Evolutionary conservation across 2,329 filamentous ascomycete species (phyloP).

Genomic region (Esteya vermicola): DNA sequence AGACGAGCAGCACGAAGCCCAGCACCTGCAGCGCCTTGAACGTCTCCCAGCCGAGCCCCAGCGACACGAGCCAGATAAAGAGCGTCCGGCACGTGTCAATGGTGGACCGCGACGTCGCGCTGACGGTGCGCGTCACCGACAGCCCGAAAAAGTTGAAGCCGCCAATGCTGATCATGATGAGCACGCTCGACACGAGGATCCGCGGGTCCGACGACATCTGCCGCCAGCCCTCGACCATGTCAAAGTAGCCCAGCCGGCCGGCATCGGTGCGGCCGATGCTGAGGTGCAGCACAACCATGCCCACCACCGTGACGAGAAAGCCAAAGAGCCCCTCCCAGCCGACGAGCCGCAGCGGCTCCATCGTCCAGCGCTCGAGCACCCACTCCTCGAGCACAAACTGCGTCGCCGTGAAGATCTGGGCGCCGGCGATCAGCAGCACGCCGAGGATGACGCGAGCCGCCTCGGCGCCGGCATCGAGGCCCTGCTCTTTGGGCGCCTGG

Average conservation of each 20-base stretch:
- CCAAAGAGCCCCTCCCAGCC: conserved; percentile 96
- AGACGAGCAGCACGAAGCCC: conserved; percentile 81
- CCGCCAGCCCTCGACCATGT: conserved; percentile 71
- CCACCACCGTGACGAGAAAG: conserved; percentile 61
- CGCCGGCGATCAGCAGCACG: conserved; percentile 78
- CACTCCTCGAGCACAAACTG: conserved; percentile 95
- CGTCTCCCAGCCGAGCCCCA: conserved; percentile 87
- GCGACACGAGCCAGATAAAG: conserved; percentile 94
- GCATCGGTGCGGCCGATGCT: conserved; percentile 59
- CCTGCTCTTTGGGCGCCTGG: background rate
- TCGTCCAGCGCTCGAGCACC: conserved; percentile 53
- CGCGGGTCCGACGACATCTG: conserved; percentile 60
- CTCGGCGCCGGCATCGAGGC: conserved; percentile 25
- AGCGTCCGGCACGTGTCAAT: conserved; percentile 96
- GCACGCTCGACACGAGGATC: conserved; percentile 62
- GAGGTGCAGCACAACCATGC: conserved; percentile 69
- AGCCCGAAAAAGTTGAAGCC: conserved; percentile 99
- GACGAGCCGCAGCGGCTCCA: conserved; percentile 78
- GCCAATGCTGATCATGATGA: conserved; percentile 98
- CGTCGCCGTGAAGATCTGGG: conserved; percentile 91
- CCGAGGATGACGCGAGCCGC: conserved; percentile 62
- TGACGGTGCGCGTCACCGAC: conserved; percentile 78
- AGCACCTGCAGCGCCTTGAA: conserved; percentile 95
- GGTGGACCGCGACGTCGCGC: conserved; percentile 83
- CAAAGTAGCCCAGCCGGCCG: conserved; percentile 74